Base-by-base conservation (phyloP, 2,329 filamentous ascomycete genomes). In the Orbilia javanica region DNA sequence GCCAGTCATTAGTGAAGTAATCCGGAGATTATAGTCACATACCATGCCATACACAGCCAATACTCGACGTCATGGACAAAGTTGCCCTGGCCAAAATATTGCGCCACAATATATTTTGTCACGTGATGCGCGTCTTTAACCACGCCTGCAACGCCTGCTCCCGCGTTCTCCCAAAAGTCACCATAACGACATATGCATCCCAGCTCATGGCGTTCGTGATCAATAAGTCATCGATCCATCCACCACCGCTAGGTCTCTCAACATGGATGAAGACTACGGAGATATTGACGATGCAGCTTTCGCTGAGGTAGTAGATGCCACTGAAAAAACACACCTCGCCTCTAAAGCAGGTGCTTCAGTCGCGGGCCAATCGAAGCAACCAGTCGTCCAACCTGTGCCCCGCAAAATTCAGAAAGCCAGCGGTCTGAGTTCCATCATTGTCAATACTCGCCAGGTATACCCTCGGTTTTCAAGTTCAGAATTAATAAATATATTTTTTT, bases 241-340 rank as follows among this genome's bases (percentile, higher is more conserved):
- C 20, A 31, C 25, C 36, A 27, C 29, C 18, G n/a, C 27, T 25
- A 36, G 86, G 13, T 31, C 31, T 42, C 20, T 31, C 29, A 31
- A 20, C 11, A 77, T 77, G 73, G 73, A 88, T 65, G 88, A 89
- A 79, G 88, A 89, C 79, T 88, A 89, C 57, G 83, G 84, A 63
- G 89, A 87, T 77, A 88, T 87, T 48, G 87, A 86, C 27, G 88
- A 90, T 81, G 87, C 87, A 15, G 88, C 88, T 68, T 86, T 90
- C 42, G 83, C 89, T 2, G 87, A 86, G 63, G 88, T 90, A 82
- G 88, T 87, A 31, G 86, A 87, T 7, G 85, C 87, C 3, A 86
- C 86, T 48, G 81, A 84, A 18, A 70, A 66, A 50, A 70, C 68
- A 15, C 55, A 67, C 44, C 44, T 25, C 74, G 67, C 62, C 82